These are phyloP conservation scores for Nakaseomyces glabratus DNA, from an alignment of 1,139 yeast genomes.

Conservation along the genomic window DNA sequence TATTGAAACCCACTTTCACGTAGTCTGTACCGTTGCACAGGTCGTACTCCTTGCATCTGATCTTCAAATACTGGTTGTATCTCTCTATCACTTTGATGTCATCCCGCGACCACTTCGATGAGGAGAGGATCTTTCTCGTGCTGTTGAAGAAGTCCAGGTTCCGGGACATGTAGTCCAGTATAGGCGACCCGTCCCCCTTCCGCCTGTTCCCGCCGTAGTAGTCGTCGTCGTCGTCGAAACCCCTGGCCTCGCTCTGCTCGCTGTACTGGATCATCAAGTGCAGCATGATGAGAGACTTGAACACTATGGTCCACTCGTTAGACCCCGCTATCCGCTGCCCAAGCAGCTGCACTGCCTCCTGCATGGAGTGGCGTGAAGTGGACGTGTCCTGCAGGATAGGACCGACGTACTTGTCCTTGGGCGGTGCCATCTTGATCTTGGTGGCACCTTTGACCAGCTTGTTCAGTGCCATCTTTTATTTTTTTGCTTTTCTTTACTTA, in stretches of 20 bases:
- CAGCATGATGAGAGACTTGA: conserved; percentile 71
- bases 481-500: no score
- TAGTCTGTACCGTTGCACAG: conserved; percentile 41
- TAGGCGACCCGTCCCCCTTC: conserved; percentile 37
- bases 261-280: conserved; percentile 83
- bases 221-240: background rate
- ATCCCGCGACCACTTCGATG: conserved; percentile 34
- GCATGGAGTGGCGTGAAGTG: conserved; percentile 45
- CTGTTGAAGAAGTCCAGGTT: conserved; percentile 54
- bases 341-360: conserved; percentile 58
- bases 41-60: conserved; percentile 61
- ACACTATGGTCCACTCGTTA: conserved; percentile 78
- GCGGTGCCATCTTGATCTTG: conserved; percentile 84
- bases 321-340: conserved; percentile 56
- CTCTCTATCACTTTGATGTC: conserved; percentile 58
- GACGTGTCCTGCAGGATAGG: conserved; percentile 79
- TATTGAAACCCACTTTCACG: conserved; percentile 43
- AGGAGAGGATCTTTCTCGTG: conserved; percentile 23
- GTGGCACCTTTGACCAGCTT: conserved; percentile 66
- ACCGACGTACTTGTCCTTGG: conserved; percentile 89
- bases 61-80: conserved; percentile 62
- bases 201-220: background rate
- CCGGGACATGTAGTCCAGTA: conserved; percentile 54
- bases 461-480: conserved; percentile 7
- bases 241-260: conserved; percentile 9